A percentile compares a stretch with the other conserved stretches of the same genome.
phyloP scores from a whole-genome alignment of 768 basidiomycete genomes.

The Xerocomellus dryophilus region DNA sequence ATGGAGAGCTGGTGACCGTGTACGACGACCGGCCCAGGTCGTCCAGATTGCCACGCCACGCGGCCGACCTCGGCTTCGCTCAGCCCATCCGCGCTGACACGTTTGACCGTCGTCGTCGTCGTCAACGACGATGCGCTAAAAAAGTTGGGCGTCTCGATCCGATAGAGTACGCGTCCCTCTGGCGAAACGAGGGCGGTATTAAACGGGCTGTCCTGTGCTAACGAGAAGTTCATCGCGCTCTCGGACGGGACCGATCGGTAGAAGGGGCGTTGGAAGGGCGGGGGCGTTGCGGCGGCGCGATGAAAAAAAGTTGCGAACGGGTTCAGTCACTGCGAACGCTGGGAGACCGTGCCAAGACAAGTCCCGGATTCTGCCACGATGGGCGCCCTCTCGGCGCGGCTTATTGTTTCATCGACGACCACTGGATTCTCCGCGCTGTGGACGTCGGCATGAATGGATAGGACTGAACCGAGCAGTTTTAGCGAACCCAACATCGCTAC shows the following conservation, averaged over 20 bases:
- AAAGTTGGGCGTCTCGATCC: conserved; percentile 29
- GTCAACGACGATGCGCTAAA: conserved; percentile 6
- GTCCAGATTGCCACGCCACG: conserved; percentile 31
- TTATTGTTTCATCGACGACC: conserved; percentile 1
- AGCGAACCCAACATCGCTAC: conserved; percentile 13
- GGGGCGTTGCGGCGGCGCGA: conserved; percentile 16
- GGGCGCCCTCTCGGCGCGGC: conserved; percentile 21
- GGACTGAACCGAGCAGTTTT: background rate
- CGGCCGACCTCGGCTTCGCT: conserved; percentile 28
- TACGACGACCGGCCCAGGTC: conserved; percentile 25
- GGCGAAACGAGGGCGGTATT: conserved; percentile 31
- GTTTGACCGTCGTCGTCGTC: conserved; percentile 24
- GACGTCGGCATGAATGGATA: conserved; percentile 3
- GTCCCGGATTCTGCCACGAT: conserved; percentile 33
- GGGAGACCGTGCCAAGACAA: conserved; percentile 31
- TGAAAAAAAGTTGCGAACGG: conserved; percentile 7
- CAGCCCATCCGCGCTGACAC: conserved; percentile 23
- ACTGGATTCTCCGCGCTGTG: background rate
- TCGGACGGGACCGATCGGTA: background rate
- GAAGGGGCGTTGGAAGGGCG: background rate
- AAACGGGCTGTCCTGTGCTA: conserved; percentile 31
- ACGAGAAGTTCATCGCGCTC: conserved; percentile 30
- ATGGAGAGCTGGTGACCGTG: conserved; percentile 29
- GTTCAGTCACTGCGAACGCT: conserved; percentile 11
- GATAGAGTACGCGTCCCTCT: conserved; percentile 29